These are phyloP conservation scores for Yarrowia galli DNA, from an alignment of 1,139 yeast genomes.

Conservation along the genomic window DNA sequence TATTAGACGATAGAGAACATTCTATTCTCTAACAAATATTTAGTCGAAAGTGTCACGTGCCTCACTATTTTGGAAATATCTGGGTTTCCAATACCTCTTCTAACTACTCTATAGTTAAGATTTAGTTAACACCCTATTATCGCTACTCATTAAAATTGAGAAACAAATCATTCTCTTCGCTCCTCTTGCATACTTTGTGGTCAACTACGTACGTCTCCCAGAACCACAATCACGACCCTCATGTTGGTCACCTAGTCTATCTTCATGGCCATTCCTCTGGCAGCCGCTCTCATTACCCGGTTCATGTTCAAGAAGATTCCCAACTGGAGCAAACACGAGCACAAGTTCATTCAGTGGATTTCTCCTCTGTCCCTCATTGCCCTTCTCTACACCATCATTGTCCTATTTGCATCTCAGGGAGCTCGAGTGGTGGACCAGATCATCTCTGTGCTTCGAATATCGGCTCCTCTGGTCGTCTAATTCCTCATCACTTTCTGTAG, in stretches of 20 bases:
- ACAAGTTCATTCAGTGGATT: conserved; percentile 54
- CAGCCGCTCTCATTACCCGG: conserved; percentile 57
- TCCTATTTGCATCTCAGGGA: conserved; percentile 64
- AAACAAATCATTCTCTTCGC: conserved; percentile 62
- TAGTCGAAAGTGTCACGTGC: too few species aligned
- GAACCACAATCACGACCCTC: conserved; percentile 40
- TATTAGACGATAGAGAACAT: too few species aligned
- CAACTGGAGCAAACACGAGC: conserved; percentile 46
- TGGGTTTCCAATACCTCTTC: too few species aligned
- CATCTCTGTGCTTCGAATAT: conserved; percentile 60
- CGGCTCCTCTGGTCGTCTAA: conserved; percentile 60
- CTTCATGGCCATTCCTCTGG: conserved; percentile 64
- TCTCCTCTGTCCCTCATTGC: conserved; percentile 63
- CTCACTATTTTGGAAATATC: too few species aligned
- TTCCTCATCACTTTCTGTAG: conserved; percentile 60
- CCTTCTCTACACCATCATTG: conserved; percentile 60
- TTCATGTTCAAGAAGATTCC: conserved; percentile 46
- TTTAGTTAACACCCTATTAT: too few species aligned
- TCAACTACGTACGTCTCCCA: conserved; percentile 44
- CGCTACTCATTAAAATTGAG: too few species aligned
- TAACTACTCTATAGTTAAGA: too few species aligned
- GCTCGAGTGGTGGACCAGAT: conserved; percentile 58
- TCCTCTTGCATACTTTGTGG: conserved; percentile 59
- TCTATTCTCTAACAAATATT: too few species aligned
- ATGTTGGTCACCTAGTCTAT: conserved; percentile 49